Evolutionary conservation across 352 stramenopile genomes (phyloP).

Genomic region (Phytopythium helicoides): DNA sequence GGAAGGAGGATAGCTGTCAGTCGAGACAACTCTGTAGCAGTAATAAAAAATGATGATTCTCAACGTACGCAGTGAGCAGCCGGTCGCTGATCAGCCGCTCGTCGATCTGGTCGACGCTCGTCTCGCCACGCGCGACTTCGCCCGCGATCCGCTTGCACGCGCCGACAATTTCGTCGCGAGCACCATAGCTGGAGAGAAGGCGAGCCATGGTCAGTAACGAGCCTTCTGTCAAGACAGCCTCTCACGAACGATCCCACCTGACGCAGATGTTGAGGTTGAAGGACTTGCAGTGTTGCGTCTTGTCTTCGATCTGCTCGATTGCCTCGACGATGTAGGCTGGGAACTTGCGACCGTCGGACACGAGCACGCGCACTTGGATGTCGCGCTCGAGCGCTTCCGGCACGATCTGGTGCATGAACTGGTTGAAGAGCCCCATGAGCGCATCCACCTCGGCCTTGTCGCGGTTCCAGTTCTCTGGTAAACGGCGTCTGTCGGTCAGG

Average conservation of each 20-base stretch:
- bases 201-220: conserved; percentile 19
- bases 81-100: conserved; percentile 71
- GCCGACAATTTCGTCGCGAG: conserved; percentile 93
- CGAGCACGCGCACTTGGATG: conserved; percentile 89
- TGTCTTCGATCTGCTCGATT: conserved; percentile 81
- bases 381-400: conserved; percentile 89
- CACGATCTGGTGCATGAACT: conserved; percentile 94
- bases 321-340: conserved; percentile 61
- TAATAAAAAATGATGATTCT: neutral
- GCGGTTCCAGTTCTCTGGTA: conserved; percentile 93
- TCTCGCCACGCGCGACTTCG: conserved; percentile 70
- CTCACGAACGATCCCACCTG: conserved; percentile 26
- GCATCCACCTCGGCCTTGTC: conserved; percentile 84
- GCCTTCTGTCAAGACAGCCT: conserved; percentile 1
- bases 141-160: conserved; percentile 88
- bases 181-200: conserved; percentile 89
- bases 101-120: conserved; percentile 68
- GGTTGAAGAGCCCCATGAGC: conserved; percentile 94
- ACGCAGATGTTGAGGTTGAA: conserved; percentile 87
- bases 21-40: neutral
- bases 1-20: conserved; percentile 11
- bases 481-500: no score
- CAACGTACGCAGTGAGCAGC: conserved; percentile 79
- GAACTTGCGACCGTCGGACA: conserved; percentile 78
- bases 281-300: conserved; percentile 82